A percentile compares a stretch with the other conserved stretches of the same genome.
These are phyloP conservation scores for Torrubiellomyces zombiae DNA, from an alignment of 2,329 filamentous ascomycete genomes.

Conservation along the genomic window DNA sequence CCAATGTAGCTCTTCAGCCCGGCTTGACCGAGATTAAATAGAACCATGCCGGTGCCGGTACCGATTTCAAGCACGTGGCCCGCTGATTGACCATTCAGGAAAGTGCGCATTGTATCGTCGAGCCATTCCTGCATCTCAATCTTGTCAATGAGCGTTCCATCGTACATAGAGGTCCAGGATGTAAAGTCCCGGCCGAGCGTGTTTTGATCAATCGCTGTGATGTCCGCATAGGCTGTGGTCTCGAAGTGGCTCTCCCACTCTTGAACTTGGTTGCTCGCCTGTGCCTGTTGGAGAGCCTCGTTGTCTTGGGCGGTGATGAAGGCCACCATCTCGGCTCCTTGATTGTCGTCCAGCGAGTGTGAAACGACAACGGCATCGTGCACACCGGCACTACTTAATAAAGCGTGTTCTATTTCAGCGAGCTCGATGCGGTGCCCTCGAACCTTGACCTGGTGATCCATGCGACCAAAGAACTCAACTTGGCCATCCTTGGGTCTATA, in stretches of 20 bases:
- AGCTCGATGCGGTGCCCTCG: slow-evolving; percentile 9
- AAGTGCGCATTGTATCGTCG: slow-evolving; percentile 11
- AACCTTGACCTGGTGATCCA: slow-evolving; percentile 9
- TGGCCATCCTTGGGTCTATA: slow-evolving; percentile 6
- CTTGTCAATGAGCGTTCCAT: slow-evolving; percentile 11
- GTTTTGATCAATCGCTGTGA: too few relatives aligned
- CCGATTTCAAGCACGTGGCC: slow-evolving; percentile 13
- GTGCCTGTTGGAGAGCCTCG: too few relatives aligned
- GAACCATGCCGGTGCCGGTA: slow-evolving; percentile 14
- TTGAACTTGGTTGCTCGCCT: not conserved
- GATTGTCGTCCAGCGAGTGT: too few relatives aligned
- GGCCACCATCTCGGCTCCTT: too few relatives aligned
- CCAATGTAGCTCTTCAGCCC: slow-evolving; percentile 11
- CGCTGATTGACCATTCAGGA: slow-evolving; percentile 5
- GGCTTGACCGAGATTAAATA: slow-evolving; percentile 10
- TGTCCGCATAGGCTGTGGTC: not conserved
- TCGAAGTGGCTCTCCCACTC: not conserved
- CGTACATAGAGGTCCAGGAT: slow-evolving; percentile 16
- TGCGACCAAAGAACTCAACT: slow-evolving; percentile 7
- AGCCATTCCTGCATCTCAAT: slow-evolving; percentile 16
- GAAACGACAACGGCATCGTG: not conserved
- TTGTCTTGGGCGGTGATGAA: too few relatives aligned
- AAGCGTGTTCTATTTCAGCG: slow-evolving; percentile 7
- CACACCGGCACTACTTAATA: not conserved
- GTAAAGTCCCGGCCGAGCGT: slow-evolving; percentile 13